Conservation (phyloP, 495 filamentous ascomycete genomes). For the Hypoxylon intermedium region DNA sequence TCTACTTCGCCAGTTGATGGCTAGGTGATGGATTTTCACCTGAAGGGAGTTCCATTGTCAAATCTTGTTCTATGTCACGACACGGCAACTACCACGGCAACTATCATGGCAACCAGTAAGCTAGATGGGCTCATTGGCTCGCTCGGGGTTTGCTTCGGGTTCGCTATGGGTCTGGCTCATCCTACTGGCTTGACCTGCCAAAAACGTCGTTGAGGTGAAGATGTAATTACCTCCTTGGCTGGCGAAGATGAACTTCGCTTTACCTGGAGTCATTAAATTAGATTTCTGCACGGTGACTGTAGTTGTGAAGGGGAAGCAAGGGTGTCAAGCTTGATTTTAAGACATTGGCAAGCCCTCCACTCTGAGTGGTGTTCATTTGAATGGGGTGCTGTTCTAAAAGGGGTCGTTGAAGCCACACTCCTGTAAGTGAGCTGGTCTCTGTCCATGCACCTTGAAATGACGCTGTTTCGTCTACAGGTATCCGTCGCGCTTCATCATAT, state of each 20-base stretch:
- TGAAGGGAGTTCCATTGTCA: too few species aligned
- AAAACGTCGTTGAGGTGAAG: conserved; percentile 6
- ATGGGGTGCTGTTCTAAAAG: conserved; percentile 9
- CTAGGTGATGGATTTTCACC: too few species aligned
- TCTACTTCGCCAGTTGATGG: too few species aligned
- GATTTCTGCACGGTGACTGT: neutral
- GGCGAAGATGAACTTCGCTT: too few species aligned
- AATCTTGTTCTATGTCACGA: too few species aligned
- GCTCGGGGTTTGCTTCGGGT: too few species aligned
- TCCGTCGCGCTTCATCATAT: neutral
- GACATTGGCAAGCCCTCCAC: conserved; percentile 16
- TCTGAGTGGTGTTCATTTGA: conserved; percentile 2
- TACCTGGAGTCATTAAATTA: conserved; percentile 15
- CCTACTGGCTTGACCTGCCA: conserved; percentile 5
- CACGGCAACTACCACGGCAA: too few species aligned
- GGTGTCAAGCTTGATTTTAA: conserved; percentile 10
- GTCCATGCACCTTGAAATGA: conserved; percentile 10
- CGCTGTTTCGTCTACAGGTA: conserved; percentile 4
- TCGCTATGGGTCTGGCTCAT: too few species aligned
- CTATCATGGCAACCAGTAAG: too few species aligned
- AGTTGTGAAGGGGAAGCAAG: conserved; percentile 8
- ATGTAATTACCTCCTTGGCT: too few species aligned
- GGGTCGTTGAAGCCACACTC: conserved; percentile 1
- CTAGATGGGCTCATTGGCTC: too few species aligned
- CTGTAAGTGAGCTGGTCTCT: conserved; percentile 11